A percentile compares a stretch with the other conserved stretches of the same genome.
Conservation (phyloP, 1,284 basidiomycete species). For the Ceratobasidium sp. region DNA sequence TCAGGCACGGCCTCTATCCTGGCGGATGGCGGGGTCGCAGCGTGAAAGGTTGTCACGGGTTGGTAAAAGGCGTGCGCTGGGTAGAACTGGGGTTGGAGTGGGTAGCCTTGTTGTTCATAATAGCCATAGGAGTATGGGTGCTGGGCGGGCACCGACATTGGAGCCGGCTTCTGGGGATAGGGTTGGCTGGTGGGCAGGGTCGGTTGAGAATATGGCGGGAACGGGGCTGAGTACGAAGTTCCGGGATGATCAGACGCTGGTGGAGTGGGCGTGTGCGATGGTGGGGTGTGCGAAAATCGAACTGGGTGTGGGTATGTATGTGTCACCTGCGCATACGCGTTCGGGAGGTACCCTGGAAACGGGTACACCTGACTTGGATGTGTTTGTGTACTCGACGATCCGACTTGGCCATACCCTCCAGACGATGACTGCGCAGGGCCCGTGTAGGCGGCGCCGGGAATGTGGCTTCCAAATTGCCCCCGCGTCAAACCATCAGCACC, state of each 20-base stretch:
- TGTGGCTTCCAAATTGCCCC: too few species aligned
- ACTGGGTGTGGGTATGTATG: constrained; percentile 8
- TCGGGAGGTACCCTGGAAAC: neutral
- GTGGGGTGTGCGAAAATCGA: constrained; percentile 14
- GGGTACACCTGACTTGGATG: neutral
- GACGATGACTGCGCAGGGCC: neutral
- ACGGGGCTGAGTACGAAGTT: neutral
- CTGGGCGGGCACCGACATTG: constrained; percentile 16
- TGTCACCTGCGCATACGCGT: neutral
- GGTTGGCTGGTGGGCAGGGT: too few species aligned
- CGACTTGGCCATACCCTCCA: neutral
- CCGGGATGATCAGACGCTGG: neutral
- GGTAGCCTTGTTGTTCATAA: constrained; percentile 8
- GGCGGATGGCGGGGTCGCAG: neutral
- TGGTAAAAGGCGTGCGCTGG: constrained; percentile 34
- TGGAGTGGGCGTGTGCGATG: neutral
- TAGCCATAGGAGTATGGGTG: constrained; percentile 17
- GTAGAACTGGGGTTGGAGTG: constrained; percentile 18
- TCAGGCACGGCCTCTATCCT: neutral
- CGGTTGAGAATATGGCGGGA: constrained; percentile 3
- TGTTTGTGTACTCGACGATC: neutral
- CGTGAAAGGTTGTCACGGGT: constrained; percentile 23
- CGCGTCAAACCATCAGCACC: neutral
- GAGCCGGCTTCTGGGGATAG: constrained; percentile 7
- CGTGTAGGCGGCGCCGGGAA: too few species aligned